Base-by-base conservation (phyloP, 1,139 yeast genomes). In the Kodamaea anthophila region DNA sequence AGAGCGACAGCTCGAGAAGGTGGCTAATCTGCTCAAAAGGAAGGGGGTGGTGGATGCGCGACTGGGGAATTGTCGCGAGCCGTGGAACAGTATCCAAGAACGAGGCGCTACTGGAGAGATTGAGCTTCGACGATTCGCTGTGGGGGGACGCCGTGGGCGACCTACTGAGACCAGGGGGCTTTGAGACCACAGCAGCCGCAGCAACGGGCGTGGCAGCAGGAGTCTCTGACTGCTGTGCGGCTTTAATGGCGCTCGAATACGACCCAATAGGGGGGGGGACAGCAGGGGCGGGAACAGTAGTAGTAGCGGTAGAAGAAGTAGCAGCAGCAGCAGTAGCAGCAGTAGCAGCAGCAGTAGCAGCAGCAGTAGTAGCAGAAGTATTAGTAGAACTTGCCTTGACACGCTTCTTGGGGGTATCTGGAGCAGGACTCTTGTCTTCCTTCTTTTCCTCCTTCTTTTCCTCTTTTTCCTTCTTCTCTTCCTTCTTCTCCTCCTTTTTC, bases 1-100 rank as follows among this genome's bases (percentile, higher is more conserved):
- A 64, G 38, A 85, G 67, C 2, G 96, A 87, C 3, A 72, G 70
- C 51, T 87, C 94, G 42, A 88, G 62, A 42, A 74, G 56, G 32
- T 63, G 65, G 35, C 75, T 63, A 24, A 83, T 77, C 5, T 72
- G 60, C 12, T 68, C 67, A 34, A 76, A 66, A 6, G 82, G 70
- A 19, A 76, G 65, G 22, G 87, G 85, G 38, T 60, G 55, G 26
- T 44, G 48, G 29, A 66, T 47, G 25, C 73, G 49, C 14, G 54
- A 41, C 34, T 55, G 65, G 7, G 62, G 53, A 23, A 64, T 47
- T 18, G 54, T 47, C 5, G 55, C 38, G 15, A 62, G 46, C 21
- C 55, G 42, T 3, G 60, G 50, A 13, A 61, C 45, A 9, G 58
- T 53, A 25, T 61, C 68, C 26, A 51, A 41, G 32, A 59, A 58